Conservation (phyloP, 2,329 filamentous ascomycete genomes). For the Colletotrichum destructivum region DNA sequence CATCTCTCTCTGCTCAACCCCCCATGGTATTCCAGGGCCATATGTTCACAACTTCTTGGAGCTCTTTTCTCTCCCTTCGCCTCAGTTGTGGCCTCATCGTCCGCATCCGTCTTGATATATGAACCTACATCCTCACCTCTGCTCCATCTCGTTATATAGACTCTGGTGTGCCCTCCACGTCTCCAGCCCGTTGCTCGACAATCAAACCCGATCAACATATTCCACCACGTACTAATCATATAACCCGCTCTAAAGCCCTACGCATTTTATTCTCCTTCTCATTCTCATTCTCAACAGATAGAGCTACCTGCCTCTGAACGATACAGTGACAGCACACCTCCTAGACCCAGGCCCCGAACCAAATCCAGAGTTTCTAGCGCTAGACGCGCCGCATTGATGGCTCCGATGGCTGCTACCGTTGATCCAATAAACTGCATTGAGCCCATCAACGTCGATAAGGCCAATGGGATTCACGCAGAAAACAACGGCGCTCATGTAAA, state of each 20-base stretch:
- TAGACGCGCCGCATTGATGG: constrained; percentile 23
- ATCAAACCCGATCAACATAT: neutral
- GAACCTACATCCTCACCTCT: neutral
- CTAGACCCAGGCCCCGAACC: neutral
- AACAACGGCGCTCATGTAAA: constrained; percentile 30
- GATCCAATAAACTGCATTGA: constrained; percentile 17
- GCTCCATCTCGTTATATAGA: constrained; percentile 28
- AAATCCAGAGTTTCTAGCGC: neutral
- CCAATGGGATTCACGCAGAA: constrained; percentile 23
- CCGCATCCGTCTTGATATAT: constrained; percentile 19
- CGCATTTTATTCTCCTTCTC: neutral
- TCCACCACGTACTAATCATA: neutral
- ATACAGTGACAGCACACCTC: neutral
- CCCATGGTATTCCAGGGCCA: constrained; percentile 23
- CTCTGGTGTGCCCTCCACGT: constrained; percentile 9
- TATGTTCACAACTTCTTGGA: constrained; percentile 17
- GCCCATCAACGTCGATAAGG: constrained; percentile 31
- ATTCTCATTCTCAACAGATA: too few species aligned
- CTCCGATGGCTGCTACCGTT: constrained; percentile 33
- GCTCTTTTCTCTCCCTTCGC: constrained; percentile 11
- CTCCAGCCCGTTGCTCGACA: neutral
- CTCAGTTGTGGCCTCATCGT: constrained; percentile 11
- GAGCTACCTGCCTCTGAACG: neutral
- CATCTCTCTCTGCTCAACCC: constrained; percentile 29
- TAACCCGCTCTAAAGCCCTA: neutral